Conservation (phyloP, 768 basidiomycete genomes). For the Leccinum broughii region DNA sequence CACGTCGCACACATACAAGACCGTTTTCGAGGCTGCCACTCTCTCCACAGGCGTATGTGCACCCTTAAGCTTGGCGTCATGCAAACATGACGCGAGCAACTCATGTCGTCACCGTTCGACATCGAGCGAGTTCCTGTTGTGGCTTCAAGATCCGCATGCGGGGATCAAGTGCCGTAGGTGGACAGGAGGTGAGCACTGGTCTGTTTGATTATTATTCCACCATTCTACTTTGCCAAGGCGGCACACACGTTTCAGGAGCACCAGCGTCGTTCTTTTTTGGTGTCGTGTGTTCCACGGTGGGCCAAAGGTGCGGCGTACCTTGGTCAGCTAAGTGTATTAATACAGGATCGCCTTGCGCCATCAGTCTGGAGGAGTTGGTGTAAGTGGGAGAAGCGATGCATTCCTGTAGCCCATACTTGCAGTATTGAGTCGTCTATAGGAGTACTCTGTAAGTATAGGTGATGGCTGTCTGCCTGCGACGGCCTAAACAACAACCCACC, state of each 20-base stretch:
- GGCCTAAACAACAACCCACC: conserved; percentile 6
- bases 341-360: conserved; percentile 2
- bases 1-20: neutral
- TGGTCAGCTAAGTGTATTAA: neutral
- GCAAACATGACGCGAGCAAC: neutral
- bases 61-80: conserved; percentile 5
- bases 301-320: neutral
- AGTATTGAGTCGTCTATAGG: neutral
- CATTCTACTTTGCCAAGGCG: neutral
- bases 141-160: conserved; percentile 7
- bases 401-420: neutral
- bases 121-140: conserved; percentile 2
- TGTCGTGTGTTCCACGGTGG: conserved; percentile 4
- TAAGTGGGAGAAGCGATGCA: neutral
- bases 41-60: conserved; percentile 1
- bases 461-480: neutral
- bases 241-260: conserved; percentile 8
- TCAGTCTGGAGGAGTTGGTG: neutral
- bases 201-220: conserved; percentile 1
- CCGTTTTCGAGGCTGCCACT: conserved; percentile 18
- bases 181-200: conserved; percentile 14
- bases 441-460: neutral
- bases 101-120: neutral
- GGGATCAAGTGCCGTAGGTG: conserved; percentile 2
- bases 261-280: conserved; percentile 6